Evolutionary conservation across 257 asterid species (phyloP), one percentile per base, ranked within the genome.

Genomic region (Penstemon newberryi): DNA sequence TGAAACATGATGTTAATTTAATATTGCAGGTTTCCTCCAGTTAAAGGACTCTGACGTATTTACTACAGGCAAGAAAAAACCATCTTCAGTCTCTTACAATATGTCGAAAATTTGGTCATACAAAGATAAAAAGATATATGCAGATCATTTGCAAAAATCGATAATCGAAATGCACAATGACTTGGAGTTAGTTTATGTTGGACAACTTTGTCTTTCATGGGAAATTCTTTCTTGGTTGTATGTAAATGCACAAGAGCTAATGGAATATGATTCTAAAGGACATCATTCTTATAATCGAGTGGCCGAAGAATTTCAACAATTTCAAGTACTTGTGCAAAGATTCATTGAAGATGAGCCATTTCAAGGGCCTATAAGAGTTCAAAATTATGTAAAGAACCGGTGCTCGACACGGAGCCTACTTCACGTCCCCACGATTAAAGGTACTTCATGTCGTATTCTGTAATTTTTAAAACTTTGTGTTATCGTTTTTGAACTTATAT

Each of bases 201-300:
- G 98, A 12, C 94, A 89, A 59, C 66, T 82, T 25, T 89, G 98
- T 69, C 79, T 89, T 10, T 85, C 96, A 0, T 91, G 94, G 95
- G 98, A 89, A 71, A 89, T 91, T 51, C 78, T 91, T 4, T 61
- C 65, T 7, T 91, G 98, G 96, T 67, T 86, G 73, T 76, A 80
- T 62, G 70, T 70, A 12, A 89, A 82, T 83, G 73, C 84, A 0
- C 82, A 71, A 36, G 86, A 79, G 72, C 71, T 89, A 41, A 66
- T 80, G 5, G 84, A 73, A 45, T 70, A 81, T 63, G 89, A 81
- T 40, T 43, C 67, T 8, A 68, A 71, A 2, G 79, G 80, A 45
- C 57, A 43, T 45, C 89, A 56, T 41, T 84, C 90, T 2, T 91
- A 89, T 60, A 91, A 84, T 63, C 83, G 82, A 49, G 83, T 80